phyloP scores from a whole-genome alignment of 2,329 filamentous ascomycete species.

The Sporothrix mexicana region DNA sequence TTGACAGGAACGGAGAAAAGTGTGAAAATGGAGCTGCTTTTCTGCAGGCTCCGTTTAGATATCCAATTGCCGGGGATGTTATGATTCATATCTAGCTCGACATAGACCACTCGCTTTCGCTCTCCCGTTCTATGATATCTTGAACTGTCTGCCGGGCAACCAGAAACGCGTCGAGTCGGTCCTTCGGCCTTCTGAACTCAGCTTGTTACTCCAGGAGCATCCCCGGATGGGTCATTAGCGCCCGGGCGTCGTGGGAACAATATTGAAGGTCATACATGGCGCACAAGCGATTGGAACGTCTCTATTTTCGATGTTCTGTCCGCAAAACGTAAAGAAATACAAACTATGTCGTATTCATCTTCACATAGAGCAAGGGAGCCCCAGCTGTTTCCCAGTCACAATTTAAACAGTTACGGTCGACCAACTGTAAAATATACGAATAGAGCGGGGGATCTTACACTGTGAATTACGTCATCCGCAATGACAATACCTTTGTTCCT shows the following conservation, averaged over 20 bases:
- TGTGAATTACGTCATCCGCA: slow-evolving; percentile 16
- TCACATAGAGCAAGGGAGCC: not conserved
- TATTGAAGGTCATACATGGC: not conserved
- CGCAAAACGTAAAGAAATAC: not conserved
- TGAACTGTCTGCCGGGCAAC: too few species aligned
- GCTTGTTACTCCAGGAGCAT: too few species aligned
- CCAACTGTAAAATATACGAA: not conserved
- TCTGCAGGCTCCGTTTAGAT: not conserved
- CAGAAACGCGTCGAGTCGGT: slow-evolving; percentile 6
- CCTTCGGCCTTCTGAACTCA: not conserved
- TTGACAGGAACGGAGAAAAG: slow-evolving; percentile 5
- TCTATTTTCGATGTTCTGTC: not conserved
- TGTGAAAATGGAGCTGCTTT: not conserved
- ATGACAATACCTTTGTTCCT: slow-evolving; percentile 10
- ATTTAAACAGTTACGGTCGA: not conserved
- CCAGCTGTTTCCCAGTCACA: not conserved
- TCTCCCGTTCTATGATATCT: not conserved
- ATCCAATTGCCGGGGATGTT: not conserved
- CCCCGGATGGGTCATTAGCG: too few species aligned
- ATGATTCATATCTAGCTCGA: not conserved
- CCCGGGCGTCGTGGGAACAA: not conserved
- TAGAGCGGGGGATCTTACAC: not conserved
- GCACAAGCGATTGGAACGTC: not conserved
- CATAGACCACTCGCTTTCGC: not conserved
- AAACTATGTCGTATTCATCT: not conserved